Conservation (phyloP, 1,284 basidiomycete species). For the Sporisorium iseilematis-ciliati region DNA sequence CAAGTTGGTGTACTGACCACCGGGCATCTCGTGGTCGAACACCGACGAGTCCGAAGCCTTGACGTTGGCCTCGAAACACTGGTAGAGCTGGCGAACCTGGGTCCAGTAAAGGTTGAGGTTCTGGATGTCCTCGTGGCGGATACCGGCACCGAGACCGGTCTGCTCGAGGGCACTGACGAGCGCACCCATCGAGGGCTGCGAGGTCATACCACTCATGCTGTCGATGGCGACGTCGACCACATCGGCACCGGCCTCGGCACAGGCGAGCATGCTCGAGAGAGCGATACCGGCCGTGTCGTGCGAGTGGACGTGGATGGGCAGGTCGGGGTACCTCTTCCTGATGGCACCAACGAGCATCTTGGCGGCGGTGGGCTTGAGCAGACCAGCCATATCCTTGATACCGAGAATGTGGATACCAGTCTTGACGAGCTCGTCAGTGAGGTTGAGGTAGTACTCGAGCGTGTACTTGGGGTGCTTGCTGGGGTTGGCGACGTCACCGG, state of each 20-base stretch:
- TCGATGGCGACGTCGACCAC: constrained; percentile 99
- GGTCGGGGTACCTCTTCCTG: constrained; percentile 93
- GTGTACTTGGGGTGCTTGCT: constrained; percentile 96
- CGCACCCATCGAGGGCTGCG: constrained; percentile 98
- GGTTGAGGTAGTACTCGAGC: constrained; percentile 95
- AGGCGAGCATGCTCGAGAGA: constrained; percentile 93
- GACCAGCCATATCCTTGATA: constrained; percentile 99
- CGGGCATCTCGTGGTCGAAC: constrained; percentile 99
- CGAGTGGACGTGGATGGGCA: constrained; percentile 99
- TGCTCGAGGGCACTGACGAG: constrained; percentile 95
- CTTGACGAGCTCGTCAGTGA: constrained; percentile 90
- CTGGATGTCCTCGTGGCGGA: constrained; percentile 96
- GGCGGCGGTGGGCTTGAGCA: constrained; percentile 94
- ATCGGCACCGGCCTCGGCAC: constrained; percentile 94
- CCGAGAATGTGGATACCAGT: constrained; percentile 98
- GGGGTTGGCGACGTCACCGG: constrained; percentile 94
- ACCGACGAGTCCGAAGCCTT: constrained; percentile 87
- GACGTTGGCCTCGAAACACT: constrained; percentile 98
- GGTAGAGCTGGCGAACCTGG: constrained; percentile 93
- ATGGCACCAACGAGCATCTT: constrained; percentile 93
- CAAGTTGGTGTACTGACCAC: constrained; percentile 76
- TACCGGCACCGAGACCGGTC: constrained; percentile 92
- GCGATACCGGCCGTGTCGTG: constrained; percentile 99
- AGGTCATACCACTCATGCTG: constrained; percentile 94
- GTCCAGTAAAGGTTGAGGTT: constrained; percentile 98